Conservation (phyloP, 768 basidiomycete species). For the Termitomyces heimii region DNA sequence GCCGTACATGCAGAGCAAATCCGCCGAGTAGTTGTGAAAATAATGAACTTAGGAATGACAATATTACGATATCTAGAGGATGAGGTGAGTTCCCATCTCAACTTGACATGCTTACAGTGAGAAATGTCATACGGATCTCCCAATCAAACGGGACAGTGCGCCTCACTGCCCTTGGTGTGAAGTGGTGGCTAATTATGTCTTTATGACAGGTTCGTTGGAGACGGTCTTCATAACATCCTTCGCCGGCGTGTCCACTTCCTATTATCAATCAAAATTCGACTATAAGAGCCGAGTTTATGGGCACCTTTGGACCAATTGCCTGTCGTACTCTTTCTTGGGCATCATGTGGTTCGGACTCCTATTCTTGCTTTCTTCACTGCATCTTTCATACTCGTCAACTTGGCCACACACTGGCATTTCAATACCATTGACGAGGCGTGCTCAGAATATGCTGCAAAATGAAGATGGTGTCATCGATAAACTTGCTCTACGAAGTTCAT, state of each 20-base stretch:
- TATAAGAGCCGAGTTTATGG: background rate
- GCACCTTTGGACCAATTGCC: background rate
- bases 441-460: conserved; percentile 8
- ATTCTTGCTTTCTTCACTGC: conserved; percentile 3
- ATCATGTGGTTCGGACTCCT: conserved; percentile 5
- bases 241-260: no score
- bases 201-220: background rate
- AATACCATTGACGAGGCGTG: conserved; percentile 24
- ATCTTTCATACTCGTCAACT: conserved; percentile 6
- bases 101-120: no score
- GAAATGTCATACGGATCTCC: no score
- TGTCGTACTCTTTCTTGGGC: background rate
- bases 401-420: conserved; percentile 7
- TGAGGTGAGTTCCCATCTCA: no score
- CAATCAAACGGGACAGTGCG: no score
- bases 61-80: no score
- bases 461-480: conserved; percentile 20
- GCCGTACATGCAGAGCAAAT: no score
- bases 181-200: background rate
- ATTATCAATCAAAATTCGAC: no score
- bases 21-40: no score
- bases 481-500: conserved; percentile 17
- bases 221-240: no score
- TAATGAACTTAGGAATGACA: no score
- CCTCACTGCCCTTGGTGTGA: no score